Evolutionary conservation across 2,329 filamentous ascomycete genomes (phyloP), one percentile per base, ranked within the genome.

Genomic region (Hymenoscyphus infarciens): DNA sequence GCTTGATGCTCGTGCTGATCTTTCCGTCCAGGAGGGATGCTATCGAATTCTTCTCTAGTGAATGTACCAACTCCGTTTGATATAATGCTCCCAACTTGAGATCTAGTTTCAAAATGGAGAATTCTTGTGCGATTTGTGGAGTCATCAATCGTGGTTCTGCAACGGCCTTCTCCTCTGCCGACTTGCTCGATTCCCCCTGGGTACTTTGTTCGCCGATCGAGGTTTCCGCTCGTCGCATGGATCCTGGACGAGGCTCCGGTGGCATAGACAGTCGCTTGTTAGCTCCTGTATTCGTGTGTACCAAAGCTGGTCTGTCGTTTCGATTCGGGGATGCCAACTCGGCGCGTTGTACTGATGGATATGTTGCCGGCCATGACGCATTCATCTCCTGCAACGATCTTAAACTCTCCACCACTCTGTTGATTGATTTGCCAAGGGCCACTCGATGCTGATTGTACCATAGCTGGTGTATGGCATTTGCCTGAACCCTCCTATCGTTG

Each of bases 381-480:
- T 99, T 99, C 83, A 91, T 95, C 66, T 93, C 84, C 76, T 96
- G 93, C 62, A 99, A 83, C 64, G 86, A 86, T 75, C 89, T 88
- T 67, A 99, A 79, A 1, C 92, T 86, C 64, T 97, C 92, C 63
- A 97, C 86, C 8, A 93, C 94, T 69, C 87, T 86, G 72, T 88
- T 90, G 73, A 99, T 97, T 15, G 92, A 90, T 64, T 93, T 89
- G 53, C 87, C 91, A n/a, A 99, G 85, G 35, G 90, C 87, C 5
- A 88, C 90, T 63, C 93, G 87, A 75, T 98, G 97, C 72, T 92
- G 87, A 76, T 98, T 98, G 78, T 97, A 97, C 82, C 91, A 91
- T 68, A 98, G 83, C 78, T 98, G 95, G 73, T 96, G 89, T 57
- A 97, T 87, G 76, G 96, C 91, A 73, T 89, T 90, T 42, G 91